A percentile compares a stretch with the other conserved stretches of the same genome.
Evolutionary conservation across 768 basidiomycete species (phyloP).

Genomic region (Hemileccinum impolitum): DNA sequence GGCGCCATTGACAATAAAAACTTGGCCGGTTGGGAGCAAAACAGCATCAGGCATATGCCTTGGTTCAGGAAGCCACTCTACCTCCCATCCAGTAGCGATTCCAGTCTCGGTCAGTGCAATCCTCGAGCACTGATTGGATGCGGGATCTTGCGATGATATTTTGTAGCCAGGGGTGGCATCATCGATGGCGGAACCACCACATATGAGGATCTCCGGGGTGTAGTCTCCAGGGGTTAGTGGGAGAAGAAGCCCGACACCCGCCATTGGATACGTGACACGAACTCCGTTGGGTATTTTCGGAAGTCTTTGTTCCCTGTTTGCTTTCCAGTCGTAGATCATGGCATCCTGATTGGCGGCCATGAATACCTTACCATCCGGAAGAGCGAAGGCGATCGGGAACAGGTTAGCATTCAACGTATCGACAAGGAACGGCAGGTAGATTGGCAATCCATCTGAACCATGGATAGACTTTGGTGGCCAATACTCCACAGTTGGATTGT

Average conservation of each 20-base stretch:
- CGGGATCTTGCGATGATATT: slow-evolving; percentile 69
- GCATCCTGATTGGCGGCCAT: slow-evolving; percentile 77
- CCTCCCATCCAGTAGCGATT: slow-evolving; percentile 66
- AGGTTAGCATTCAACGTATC: slow-evolving; percentile 80
- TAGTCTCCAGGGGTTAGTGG: slow-evolving; percentile 67
- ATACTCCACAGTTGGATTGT: slow-evolving; percentile 81
- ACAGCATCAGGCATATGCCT: slow-evolving; percentile 82
- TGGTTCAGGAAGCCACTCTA: slow-evolving; percentile 70
- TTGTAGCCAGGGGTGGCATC: slow-evolving; percentile 57
- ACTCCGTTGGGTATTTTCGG: slow-evolving; percentile 73
- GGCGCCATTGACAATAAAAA: slow-evolving; percentile 77
- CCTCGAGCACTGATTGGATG: slow-evolving; percentile 71
- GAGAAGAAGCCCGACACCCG: slow-evolving; percentile 70
- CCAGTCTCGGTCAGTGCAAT: slow-evolving; percentile 63
- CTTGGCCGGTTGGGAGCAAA: slow-evolving; percentile 70
- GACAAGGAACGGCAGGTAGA: slow-evolving; percentile 58
- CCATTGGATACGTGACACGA: slow-evolving; percentile 81
- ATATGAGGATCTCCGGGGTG: slow-evolving; percentile 66
- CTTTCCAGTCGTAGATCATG: slow-evolving; percentile 75
- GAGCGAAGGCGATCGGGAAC: slow-evolving; percentile 71
- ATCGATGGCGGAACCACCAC: slow-evolving; percentile 69
- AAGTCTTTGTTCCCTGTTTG: slow-evolving; percentile 56
- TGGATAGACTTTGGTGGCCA: slow-evolving; percentile 77
- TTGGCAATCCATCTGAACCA: slow-evolving; percentile 63
- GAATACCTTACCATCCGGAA: slow-evolving; percentile 70